Evolutionary conservation across 129 eudicot genomes (phyloP), one percentile per base, ranked within the genome.

Genomic region (Flaveria linearis): DNA sequence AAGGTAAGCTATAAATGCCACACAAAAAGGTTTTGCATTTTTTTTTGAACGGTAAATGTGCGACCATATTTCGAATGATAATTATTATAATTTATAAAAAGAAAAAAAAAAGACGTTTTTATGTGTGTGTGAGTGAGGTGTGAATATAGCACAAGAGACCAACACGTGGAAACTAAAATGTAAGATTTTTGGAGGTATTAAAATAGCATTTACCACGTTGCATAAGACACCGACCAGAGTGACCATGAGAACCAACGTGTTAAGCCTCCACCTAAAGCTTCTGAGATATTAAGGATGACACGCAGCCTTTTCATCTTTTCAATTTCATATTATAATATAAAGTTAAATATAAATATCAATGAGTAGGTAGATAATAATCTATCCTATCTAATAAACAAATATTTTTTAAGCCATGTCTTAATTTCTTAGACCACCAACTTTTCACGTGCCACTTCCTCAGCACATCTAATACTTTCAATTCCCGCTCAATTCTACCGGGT

Each of bases 181-280:
- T 62, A 80, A 65, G 69, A 15, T 33, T 42, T 80, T 80, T 80
- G 83, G 73, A 64, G 10, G 33, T 43, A 64, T 73, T 64, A 51
- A 65, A 23, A 78, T 33, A 53, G n/a, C 72, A 78, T 71, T 78
- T 43, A 52, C 83, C 78, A 80, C 83, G 83, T 79, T 63, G 83
- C 83, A 72, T 79, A n/a, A 46, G 8, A 16, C 83, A 72, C 83
- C 83, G 78, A 72, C 83, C 18, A 13, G 5, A 15, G 56, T 71
- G 72, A 69, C 69, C 28, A 67, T 22, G 43, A 49, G 23, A 23
- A 42, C 75, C 58, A 28, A 77, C 45, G 68, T 8, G 28, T 46
- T 23, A 68, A 77, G 47, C 66, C 30, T 39, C 68, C 66, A 76
- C 68, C 47, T 23, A 16, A 66, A 42, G 20, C 42, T 66, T 22